Base-by-base conservation (phyloP, 768 basidiomycete species). In the Pluteus cervinus region DNA sequence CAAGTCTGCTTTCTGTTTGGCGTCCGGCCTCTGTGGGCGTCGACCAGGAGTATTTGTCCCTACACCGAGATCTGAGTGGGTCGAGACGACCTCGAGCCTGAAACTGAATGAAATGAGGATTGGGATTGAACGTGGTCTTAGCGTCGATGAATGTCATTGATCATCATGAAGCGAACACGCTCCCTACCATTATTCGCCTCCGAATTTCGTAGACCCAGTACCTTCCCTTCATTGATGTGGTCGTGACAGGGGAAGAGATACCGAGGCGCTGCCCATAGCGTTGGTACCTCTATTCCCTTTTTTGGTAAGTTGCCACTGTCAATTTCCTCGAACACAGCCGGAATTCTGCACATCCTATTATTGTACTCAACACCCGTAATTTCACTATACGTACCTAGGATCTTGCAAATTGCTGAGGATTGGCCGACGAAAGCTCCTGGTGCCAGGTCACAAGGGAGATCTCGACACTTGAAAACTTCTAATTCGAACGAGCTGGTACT, bases 201-300 rank as follows among this genome's bases (percentile, higher is more conserved):
- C n/a, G n/a, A n/a, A n/a, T n/a, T n/a, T n/a, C n/a, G n/a, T n/a
- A n/a, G n/a, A n/a, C n/a, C n/a, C 28, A 42, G 46, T n/a, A n/a
- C n/a, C 7, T 11, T 44, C 4, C 73, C 74, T 0, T 62, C 69
- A 2, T 52, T 78, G 20, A 78, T 78, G 74, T 78, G 76, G 77
- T 56, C 53, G 7, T 79, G 77, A 76, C 68, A 75, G 44, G 57
- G 63, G n/a, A 75, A 66, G 43, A 56, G 68, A 16, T 78, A 78
- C 47, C 53, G 77, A 1, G 76, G 77, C 24, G 75, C 59, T 11
- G 75, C 75, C 3, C 77, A 79, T 57, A 76, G 77, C 12, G 61
- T 76, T 37, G 71, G 76, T 73, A 40, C 30, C 73, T 57, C 10
- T 28, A 12, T n/a, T n/a, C n/a, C n/a, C n/a, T n/a, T n/a, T n/a